Base-by-base conservation (phyloP, 179 eudicot species). In the Patellifolia procumbens region DNA sequence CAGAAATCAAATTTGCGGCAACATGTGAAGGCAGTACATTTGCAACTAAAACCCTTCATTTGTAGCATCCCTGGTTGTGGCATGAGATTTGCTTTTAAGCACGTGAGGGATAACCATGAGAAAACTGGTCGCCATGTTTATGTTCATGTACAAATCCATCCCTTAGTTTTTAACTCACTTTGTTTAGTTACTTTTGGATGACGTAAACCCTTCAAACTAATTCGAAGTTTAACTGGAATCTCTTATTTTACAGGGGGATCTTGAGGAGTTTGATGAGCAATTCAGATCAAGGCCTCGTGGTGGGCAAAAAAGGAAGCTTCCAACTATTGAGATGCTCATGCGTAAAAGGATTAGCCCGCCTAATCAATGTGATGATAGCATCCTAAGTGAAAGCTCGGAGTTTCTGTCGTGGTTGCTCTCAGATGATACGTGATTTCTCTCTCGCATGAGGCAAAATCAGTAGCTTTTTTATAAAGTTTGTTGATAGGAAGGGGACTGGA, bases 81-180 rank as follows among this genome's bases (percentile, higher is more conserved):
- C 74, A 86, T 80, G 97, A 89, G 83, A 51, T 95, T 95, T 66
- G 56, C 93, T 13, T 95, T 84, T 84, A 95, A 91, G 86, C 97
- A 92, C 58, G 97, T 91, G 67, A 89, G 92, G 79, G 91, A 91
- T 74, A 88, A 91, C 19, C 97, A 91, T 19, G 97, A 92, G 84
- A 88, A 86, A 71, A 73, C 92, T 13, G 83, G 82, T 28, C 77
- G 84, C 82, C 96, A 91, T 74, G 78, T 75, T n/a, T 76, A 75
- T 73, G 75, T 45, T 11, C 80, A 74, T 64, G 85, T 82, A 82
- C 48, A 12, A 17, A 9, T 17, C 26, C 0, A 3, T 24, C 31
- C 24, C 63, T 31, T 67, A 32, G 48, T 39, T 34, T 61, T 70
- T 16, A 19, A 37, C 20, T 26, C 70, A 56, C 2, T 42, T 1